Base-by-base conservation (phyloP, 257 asterid genomes). In the Gynochthodes officinalis region DNA sequence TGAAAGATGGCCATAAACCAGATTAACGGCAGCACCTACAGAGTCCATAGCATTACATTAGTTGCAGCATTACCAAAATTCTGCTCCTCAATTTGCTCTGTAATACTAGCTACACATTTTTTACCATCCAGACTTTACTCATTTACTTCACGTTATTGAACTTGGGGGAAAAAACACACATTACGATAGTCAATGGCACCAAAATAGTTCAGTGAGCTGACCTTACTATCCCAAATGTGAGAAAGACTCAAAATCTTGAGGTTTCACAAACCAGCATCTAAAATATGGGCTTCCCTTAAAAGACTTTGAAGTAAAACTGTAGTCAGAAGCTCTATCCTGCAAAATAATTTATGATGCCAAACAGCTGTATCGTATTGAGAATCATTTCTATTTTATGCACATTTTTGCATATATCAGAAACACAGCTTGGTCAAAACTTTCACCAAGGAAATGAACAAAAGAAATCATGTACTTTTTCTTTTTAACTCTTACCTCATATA, bases 191-290 rank as follows among this genome's bases (percentile, higher is more conserved):
- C 6, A 28, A 19, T 7, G 46, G 27, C 16, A 7, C 27, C 13
- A 39, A 21, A 33, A 32, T 50, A 21, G 68, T 63, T 37, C 5
- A n/a, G 39, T 35, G 42, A 77, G 61, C 79, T 74, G 67, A 74
- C 72, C 59, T 80, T 55, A 79, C 64, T 64, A 68, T 46, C 80
- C 74, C 59, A 39, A 37, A 15, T 35, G 77, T 25, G 79, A 73
- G 76, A 89, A 86, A 64, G 88, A 78, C 88, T 93, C 98, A 5
- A 74, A 79, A 62, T 81, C 78, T 57, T 75, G 87, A 79, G 90
- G 96, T 75, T 89, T 91, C 81, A 75, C 33, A 73, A 82, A 78
- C 98, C 97, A 93, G 86, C 90, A 87, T 46, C 72, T 81, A 69
- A 93, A 93, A 77, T 80, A 77, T 48, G 84, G 87, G 82, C 93